Conservation (phyloP, 2,329 filamentous ascomycete genomes). For the Penicillium sp. region DNA sequence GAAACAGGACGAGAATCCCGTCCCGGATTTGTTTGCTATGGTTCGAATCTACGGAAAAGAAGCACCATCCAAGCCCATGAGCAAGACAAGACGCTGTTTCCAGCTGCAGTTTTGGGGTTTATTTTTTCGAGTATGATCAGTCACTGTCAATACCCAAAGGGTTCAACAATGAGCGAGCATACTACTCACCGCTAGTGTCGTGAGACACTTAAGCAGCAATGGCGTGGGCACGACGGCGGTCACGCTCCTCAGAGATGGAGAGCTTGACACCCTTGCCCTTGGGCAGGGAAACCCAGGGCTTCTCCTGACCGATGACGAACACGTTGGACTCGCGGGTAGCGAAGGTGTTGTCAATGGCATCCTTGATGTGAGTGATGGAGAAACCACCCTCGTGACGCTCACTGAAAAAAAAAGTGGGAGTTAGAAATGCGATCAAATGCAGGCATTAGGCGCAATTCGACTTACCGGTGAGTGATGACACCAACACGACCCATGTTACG, state of each 20-base stretch:
- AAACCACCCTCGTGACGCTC: constrained; percentile 99
- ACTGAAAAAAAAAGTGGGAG: constrained; percentile 18
- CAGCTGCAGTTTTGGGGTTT: constrained; percentile 26
- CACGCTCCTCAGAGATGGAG: constrained; percentile 96
- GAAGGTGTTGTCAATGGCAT: constrained; percentile 99
- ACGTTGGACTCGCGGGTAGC: constrained; percentile 99
- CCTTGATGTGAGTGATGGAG: constrained; percentile 99
- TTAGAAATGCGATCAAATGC: too few species aligned
- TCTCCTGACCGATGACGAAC: constrained; percentile 97
- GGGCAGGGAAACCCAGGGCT: constrained; percentile 98
- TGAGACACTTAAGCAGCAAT: constrained; percentile 45
- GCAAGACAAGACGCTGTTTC: constrained; percentile 35
- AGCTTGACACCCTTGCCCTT: constrained; percentile 99
- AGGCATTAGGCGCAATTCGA: too few species aligned
- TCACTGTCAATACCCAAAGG: constrained; percentile 5
- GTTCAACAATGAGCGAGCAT: constrained; percentile 10
- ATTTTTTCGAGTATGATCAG: constrained; percentile 18
- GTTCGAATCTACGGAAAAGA: constrained; percentile 26
- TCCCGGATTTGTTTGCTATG: constrained; percentile 30
- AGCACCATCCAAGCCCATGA: constrained; percentile 32
- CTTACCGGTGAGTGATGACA: constrained; percentile 89
- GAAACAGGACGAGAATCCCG: constrained; percentile 22
- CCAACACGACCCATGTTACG: constrained; percentile 99
- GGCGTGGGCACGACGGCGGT: constrained; percentile 77
- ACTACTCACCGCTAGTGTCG: constrained; percentile 16